A percentile compares a stretch with the other conserved stretches of the same genome.
Conservation (phyloP, 164 flowering plant genomes). For the Piper longum region DNA sequence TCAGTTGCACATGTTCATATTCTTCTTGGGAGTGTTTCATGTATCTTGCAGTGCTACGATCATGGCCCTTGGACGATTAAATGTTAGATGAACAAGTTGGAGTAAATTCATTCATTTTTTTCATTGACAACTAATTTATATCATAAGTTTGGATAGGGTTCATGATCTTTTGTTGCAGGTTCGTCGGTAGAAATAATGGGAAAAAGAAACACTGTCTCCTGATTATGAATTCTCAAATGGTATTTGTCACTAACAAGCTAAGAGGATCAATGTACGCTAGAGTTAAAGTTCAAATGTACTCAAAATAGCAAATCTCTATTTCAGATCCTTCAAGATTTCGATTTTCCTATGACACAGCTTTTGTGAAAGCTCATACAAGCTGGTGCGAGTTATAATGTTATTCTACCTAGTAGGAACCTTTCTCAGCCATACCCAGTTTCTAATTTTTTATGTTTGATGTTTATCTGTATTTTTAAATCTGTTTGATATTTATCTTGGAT, state of each 20-base stretch:
- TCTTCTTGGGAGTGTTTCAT: slow-evolving; percentile 83
- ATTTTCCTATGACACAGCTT: slow-evolving; percentile 88
- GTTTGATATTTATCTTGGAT: too few species aligned
- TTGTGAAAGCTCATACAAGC: slow-evolving; percentile 71
- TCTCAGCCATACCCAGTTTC: not conserved
- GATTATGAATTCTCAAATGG: slow-evolving; percentile 70
- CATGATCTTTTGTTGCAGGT: slow-evolving; percentile 32
- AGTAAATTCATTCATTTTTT: slow-evolving; percentile 3
- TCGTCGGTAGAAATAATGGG: slow-evolving; percentile 93
- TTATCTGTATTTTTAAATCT: too few species aligned
- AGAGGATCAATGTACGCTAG: too few species aligned
- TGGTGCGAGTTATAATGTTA: slow-evolving; percentile 58
- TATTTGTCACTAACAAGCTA: slow-evolving; percentile 12
- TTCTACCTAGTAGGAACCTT: slow-evolving; percentile 34
- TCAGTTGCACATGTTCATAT: slow-evolving; percentile 88
- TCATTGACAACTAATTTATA: not conserved
- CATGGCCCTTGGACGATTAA: slow-evolving; percentile 79
- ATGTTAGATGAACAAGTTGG: slow-evolving; percentile 59
- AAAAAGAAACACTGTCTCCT: slow-evolving; percentile 45
- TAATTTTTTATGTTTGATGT: too few species aligned
- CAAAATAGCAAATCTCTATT: too few species aligned
- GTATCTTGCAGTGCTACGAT: slow-evolving; percentile 57
- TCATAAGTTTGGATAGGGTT: not conserved
- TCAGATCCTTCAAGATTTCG: slow-evolving; percentile 93
- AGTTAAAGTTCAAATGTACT: too few species aligned